Base-by-base conservation (phyloP, 2,329 filamentous ascomycete species). In the Fusarium nurragi region DNA sequence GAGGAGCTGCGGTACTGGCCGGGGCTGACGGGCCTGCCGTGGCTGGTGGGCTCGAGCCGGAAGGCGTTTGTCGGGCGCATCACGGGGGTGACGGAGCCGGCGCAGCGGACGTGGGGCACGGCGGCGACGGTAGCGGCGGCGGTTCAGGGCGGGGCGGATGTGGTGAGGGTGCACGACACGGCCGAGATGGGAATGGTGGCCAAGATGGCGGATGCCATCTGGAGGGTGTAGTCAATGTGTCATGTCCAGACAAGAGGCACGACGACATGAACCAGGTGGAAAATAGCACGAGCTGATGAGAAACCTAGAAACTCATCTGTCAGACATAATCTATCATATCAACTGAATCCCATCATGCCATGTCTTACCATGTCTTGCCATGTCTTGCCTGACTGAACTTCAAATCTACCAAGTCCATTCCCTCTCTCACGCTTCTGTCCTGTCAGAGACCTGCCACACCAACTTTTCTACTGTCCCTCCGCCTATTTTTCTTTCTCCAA, bases 161-260 rank as follows among this genome's bases (percentile, higher is more conserved):
- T 99, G 57, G 89, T 98, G 41, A 84, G 95, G 48, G 93, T 99
- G 38, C 95, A 99, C 78, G 94, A 98, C 80, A 91, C 94, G 14
- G 78, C 82, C 54, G 91, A 95, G 80, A 98, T 98, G 94, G 83
- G 79, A 37, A 85, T 93, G 77, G 93, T 97, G 28, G 88, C 88
- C 2, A 90, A 86, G 74, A 94, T 98, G 89, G 88, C 92, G 10
- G 94, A 98, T 84, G 94, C 93, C n/a, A 93, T 97, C 52, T 97
- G 92, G 86, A 84, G 92, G 69, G 79, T 80, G 37, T 8, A 32
- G 32, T 21, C 25, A 22, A 21, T 12, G 32, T 14, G n/a, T 34
- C 26, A 30, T 40, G 28, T 41, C 26, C 41, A 41, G 25, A 9
- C 16, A 10, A 10, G 34, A 36, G 22, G 34, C 6, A 21, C 16